A percentile compares a stretch with the other conserved stretches of the same genome.
Evolutionary conservation across 2,329 filamentous ascomycete genomes (phyloP).

Genomic region (Dothideomycetes sp.): DNA sequence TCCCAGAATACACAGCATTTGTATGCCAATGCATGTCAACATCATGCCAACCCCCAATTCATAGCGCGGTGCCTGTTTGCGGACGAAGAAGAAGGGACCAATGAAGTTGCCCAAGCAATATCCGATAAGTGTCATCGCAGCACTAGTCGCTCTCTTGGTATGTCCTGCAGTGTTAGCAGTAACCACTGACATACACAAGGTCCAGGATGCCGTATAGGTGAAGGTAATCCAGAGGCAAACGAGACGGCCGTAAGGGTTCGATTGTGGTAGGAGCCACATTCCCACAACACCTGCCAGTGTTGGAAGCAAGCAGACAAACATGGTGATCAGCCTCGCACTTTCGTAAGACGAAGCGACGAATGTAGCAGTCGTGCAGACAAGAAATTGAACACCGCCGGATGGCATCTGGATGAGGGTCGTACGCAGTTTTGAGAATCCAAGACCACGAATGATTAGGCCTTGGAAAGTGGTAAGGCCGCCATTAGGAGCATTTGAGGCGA

Average conservation of each 20-base stretch:
- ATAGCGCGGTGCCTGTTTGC: conserved; percentile 9
- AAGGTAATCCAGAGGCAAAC: conserved; percentile 48
- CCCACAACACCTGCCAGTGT: conserved; percentile 1
- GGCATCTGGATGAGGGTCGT: conserved; percentile 56
- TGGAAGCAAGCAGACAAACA: background rate
- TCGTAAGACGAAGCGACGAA: background rate
- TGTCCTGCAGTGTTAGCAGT: conserved; percentile 52
- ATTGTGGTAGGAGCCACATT: too few relatives aligned
- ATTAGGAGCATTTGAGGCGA: conserved; percentile 48
- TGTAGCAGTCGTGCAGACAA: conserved; percentile 29
- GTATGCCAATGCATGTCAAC: conserved; percentile 15
- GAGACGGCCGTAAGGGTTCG: conserved; percentile 45
- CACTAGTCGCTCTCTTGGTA: conserved; percentile 52
- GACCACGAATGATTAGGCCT: conserved; percentile 50
- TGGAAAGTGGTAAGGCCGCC: conserved; percentile 54
- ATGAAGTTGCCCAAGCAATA: conserved; percentile 17
- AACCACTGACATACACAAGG: conserved; percentile 56
- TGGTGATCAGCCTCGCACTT: conserved; percentile 1
- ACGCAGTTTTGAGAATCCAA: conserved; percentile 52
- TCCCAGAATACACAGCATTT: conserved; percentile 14
- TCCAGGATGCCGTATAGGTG: conserved; percentile 53
- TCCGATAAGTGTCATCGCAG: conserved; percentile 40
- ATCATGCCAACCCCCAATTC: conserved; percentile 12
- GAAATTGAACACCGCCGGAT: conserved; percentile 53
- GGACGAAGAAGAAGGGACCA: conserved; percentile 12